Base-by-base conservation (phyloP, 305 asterid species). In the Fraxinus platypoda region DNA sequence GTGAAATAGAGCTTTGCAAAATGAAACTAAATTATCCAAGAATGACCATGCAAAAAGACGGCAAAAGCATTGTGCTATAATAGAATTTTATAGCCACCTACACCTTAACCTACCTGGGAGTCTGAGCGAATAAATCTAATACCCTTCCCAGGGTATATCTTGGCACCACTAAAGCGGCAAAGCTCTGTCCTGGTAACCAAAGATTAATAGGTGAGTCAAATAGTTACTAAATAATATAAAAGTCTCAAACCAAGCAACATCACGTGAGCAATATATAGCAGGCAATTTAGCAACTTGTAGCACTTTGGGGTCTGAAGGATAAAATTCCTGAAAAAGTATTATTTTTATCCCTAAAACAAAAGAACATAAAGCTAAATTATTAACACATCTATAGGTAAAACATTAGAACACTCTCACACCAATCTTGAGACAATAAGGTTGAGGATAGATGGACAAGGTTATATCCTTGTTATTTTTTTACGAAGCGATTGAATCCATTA, bases 131-230 rank as follows among this genome's bases (percentile, higher is more conserved):
- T 78, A 71, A 88, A 86, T 79, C 91, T 81, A 35, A 88, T 86
- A 5, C 87, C 91, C 83, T 74, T 88, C 1, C 87, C 89, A 2
- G 88, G 88, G 79, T 86, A 88, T n/a, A 88, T 86, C 84, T 83
- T 83, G 9, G 84, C 74, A 13, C 90, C 90, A 31, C 90, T 88
- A 73, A 86, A 83, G 31, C 88, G 82, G 83, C 88, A 86, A 41
- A 85, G 87, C 26, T 84, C 82, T 0, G 84, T 84, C 75, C 80
- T 83, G 37, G 23, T 57, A 78, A 34, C 59, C 17, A 6, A 33
- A 62, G 43, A 6, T 34, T 26, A 43, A 26, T 38, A 8, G 28
- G 13, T 0, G 71, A 59, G 71, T 21, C 30, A 23, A 23, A 12
- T 26, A 43, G 17, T 66, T 26, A 66, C 74, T 25, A 33, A 26